phyloP scores from a whole-genome alignment of 2,329 filamentous ascomycete species.

The Ophiosphaerella korrae region DNA sequence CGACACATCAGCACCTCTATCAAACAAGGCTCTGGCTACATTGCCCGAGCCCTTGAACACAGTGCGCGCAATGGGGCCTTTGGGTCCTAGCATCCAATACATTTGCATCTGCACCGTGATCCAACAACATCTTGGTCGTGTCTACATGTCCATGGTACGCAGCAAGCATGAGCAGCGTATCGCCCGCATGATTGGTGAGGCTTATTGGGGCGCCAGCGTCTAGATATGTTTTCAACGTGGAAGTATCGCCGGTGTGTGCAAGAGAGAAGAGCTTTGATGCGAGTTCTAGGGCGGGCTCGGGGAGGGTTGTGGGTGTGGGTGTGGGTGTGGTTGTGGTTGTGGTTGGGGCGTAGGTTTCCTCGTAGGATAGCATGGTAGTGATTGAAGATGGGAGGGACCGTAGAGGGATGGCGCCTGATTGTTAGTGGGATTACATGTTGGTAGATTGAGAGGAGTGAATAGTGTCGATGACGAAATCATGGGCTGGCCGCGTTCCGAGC shows the following conservation, averaged over 20 bases:
- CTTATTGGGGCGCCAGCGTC: slow-evolving; percentile 69
- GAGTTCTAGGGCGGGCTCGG: slow-evolving; percentile 69
- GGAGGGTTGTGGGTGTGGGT: slow-evolving; percentile 47
- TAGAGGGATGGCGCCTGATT: no score
- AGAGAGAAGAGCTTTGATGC: slow-evolving; percentile 70
- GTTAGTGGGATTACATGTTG: no score
- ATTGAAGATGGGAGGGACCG: no score
- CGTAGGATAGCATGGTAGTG: slow-evolving; percentile 17
- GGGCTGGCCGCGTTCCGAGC: slow-evolving; percentile 16
- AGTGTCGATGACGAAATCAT: slow-evolving; percentile 36
- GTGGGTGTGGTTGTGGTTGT: slow-evolving; percentile 11
- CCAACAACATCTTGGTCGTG: slow-evolving; percentile 64
- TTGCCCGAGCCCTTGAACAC: slow-evolving; percentile 73
- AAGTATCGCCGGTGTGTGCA: slow-evolving; percentile 64
- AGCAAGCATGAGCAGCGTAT: slow-evolving; percentile 76
- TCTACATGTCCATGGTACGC: slow-evolving; percentile 70
- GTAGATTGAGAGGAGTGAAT: slow-evolving; percentile 3
- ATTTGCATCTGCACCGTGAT: slow-evolving; percentile 70
- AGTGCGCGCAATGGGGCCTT: slow-evolving; percentile 69
- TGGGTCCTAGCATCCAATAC: slow-evolving; percentile 70
- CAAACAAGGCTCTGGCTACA: slow-evolving; percentile 62
- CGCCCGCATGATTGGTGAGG: slow-evolving; percentile 74
- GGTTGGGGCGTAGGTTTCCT: slow-evolving; percentile 14
- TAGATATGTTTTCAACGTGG: slow-evolving; percentile 67
- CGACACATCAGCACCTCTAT: slow-evolving; percentile 49